Conservation (phyloP, 495 filamentous ascomycete species). For the Hyaloscypha bicolor region DNA sequence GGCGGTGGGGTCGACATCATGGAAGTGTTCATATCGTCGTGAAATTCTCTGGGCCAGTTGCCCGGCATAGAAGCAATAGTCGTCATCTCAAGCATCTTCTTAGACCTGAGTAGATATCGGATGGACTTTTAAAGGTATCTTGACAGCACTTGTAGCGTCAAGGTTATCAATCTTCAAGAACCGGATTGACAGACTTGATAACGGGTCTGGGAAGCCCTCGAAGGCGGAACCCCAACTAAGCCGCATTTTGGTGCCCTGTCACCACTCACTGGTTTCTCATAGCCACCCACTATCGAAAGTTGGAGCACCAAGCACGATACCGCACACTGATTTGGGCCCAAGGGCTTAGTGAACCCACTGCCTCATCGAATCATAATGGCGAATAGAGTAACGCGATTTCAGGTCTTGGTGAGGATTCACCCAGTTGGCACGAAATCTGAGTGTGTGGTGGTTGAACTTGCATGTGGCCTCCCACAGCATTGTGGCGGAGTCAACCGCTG, state of each 20-base stretch:
- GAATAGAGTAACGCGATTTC: background rate
- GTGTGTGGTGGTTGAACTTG: background rate
- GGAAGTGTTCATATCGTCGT: background rate
- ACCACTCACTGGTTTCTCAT: background rate
- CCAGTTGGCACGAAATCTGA: background rate
- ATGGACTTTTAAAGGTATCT: background rate
- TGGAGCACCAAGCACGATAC: background rate
- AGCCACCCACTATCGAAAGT: background rate
- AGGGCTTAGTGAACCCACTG: background rate
- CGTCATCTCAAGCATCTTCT: constrained; percentile 7
- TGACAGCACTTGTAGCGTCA: background rate
- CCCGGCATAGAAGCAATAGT: constrained; percentile 16
- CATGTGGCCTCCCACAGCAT: background rate
- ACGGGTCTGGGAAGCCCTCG: background rate
- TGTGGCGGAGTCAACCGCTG: background rate
- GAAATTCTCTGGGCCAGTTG: constrained; percentile 14
- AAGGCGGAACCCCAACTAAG: background rate
- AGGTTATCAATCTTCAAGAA: background rate
- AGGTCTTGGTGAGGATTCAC: background rate
- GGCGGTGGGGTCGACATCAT: background rate
- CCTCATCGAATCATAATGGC: background rate
- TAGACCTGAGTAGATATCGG: background rate
- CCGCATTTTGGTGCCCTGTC: background rate
- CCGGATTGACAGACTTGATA: background rate
- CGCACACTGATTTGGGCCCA: background rate